Evolutionary conservation across 2,329 filamentous ascomycete species (phyloP).

Genomic region (Monilinia fructigena): DNA sequence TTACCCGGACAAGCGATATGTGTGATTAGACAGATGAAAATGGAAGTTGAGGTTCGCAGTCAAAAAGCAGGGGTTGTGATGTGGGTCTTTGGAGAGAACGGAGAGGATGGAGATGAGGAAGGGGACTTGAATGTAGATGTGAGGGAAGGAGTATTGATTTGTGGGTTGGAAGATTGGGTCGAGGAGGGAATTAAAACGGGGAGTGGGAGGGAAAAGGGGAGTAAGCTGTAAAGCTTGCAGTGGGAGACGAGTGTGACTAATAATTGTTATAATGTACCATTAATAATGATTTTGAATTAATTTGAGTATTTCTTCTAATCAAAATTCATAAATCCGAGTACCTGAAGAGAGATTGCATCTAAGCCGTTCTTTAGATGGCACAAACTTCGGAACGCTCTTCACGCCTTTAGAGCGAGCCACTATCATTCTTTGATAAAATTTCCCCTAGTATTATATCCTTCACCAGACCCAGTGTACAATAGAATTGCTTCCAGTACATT

Average conservation of each 20-base stretch:
- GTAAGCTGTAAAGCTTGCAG: neutral
- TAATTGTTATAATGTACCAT: too few relatives aligned
- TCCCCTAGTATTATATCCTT: too few relatives aligned
- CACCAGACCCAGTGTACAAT: too few relatives aligned
- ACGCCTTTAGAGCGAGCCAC: too few relatives aligned
- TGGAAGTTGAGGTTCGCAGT: conserved; percentile 10
- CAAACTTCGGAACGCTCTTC: too few relatives aligned
- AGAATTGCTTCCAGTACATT: too few relatives aligned
- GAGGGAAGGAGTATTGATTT: neutral
- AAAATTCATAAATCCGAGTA: too few relatives aligned
- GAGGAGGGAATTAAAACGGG: neutral
- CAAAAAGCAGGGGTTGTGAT: neutral
- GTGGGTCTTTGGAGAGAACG: conserved; percentile 1
- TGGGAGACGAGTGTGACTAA: neutral
- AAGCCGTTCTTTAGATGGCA: too few relatives aligned
- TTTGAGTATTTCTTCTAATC: too few relatives aligned
- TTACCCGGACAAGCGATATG: neutral
- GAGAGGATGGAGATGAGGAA: neutral
- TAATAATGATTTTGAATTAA: too few relatives aligned
- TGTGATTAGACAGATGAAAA: conserved; percentile 14
- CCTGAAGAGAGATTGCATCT: too few relatives aligned
- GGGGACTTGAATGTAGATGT: neutral
- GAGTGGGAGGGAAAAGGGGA: neutral
- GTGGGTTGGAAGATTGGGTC: neutral
- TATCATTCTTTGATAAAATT: too few relatives aligned